Base-by-base conservation (phyloP, 192 early-diverging fungal species). In the Coemansia sp. region DNA sequence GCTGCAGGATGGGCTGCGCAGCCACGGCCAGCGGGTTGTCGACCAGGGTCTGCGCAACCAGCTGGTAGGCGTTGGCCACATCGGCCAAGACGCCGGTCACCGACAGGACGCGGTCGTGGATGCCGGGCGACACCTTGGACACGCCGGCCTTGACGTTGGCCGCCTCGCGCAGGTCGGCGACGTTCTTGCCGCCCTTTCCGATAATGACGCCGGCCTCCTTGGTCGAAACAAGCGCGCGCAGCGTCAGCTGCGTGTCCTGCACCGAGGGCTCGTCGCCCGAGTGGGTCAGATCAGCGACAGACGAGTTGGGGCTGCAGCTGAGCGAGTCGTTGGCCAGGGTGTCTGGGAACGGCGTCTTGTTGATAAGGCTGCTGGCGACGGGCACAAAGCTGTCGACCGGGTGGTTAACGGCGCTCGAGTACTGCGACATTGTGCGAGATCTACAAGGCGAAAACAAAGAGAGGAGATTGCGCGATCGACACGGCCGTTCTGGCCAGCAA, bases 201-300 rank as follows among this genome's bases (percentile, higher is more conserved):
- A 93, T 93, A 53, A 93, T 90, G n/a, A 93, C 88, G 68, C 91
- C 91, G 16, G 91, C 91, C 72, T 98, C 96, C 70, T 94, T 94
- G 69, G 93, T 91, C 25, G 93, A 88, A 27, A 98, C 90, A 6
- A 98, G 78, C 18, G 93, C 91, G 63, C 95, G 89, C 74, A 98
- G 85, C 25, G 90, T 88, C 29, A 95, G 71, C 65, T 80, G 83
- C 50, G 79, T 70, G 61, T 87, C 86, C 61, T 75, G 69, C 52
- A 72, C 55, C 16, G 69, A 69, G n/a, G 76, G 76, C 1, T 57
- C 63, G 52, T 64, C 62, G 63, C 20, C 60, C 0, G 46, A 25
- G 58, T 58, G 68, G 62, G 63, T 36, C 69, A 66, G 56, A 49
- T 72, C 70, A 32, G 61, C 64, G 13, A 55, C 51, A 24, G 70